These are phyloP conservation scores for Tolypocladium sp. DNA, from an alignment of 2,329 filamentous ascomycete species.

Conservation along the genomic window DNA sequence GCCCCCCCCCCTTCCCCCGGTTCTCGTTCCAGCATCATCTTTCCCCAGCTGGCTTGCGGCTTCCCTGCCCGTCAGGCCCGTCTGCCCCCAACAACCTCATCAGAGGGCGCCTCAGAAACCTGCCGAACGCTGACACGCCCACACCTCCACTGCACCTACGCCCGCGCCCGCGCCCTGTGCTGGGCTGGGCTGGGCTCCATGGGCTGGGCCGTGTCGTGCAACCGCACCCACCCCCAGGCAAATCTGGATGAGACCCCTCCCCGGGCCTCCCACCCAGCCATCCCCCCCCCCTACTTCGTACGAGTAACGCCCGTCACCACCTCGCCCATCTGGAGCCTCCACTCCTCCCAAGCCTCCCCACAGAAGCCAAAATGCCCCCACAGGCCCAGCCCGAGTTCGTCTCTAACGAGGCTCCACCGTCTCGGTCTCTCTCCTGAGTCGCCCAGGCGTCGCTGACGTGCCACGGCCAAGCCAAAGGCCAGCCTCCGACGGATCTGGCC, in stretches of 20 bases:
- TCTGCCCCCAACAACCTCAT: not conserved
- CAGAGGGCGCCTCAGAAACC: not conserved
- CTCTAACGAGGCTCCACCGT: not conserved
- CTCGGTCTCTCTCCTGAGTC: slow-evolving; percentile 3
- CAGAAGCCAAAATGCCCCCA: not conserved
- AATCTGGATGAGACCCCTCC: not conserved
- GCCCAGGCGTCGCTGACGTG: slow-evolving; percentile 2
- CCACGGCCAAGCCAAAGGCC: slow-evolving; percentile 3
- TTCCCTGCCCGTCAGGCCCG: no score
- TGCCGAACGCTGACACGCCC: not conserved
- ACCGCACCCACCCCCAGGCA: not conserved
- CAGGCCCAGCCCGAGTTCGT: not conserved
- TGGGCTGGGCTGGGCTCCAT: not conserved
- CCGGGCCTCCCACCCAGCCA: not conserved
- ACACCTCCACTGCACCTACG: not conserved
- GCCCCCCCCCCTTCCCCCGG: not conserved
- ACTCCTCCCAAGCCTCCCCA: not conserved
- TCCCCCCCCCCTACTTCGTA: not conserved
- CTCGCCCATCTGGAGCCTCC: not conserved
- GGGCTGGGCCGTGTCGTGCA: not conserved
- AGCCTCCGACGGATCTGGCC: slow-evolving; percentile 11
- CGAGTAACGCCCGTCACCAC: not conserved
- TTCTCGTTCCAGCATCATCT: not conserved
- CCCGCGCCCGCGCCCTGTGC: not conserved
- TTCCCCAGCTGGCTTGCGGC: not conserved